Evolutionary conservation across 164 flowering plant genomes (phyloP), one percentile per base, ranked within the genome.

Genomic region (Saururus chinensis): DNA sequence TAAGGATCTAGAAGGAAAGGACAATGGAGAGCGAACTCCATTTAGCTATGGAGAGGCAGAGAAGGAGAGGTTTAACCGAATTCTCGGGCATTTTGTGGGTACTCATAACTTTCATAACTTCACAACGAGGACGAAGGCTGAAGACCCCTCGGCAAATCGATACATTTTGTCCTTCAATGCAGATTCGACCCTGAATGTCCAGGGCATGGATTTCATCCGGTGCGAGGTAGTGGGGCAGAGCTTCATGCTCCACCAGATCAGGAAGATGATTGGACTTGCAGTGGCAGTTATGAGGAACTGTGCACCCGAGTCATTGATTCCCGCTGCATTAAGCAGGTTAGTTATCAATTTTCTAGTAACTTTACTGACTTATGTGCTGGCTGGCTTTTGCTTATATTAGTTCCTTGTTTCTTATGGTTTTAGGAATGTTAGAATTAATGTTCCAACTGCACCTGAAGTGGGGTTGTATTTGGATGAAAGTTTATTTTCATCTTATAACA

Each of bases 151-250:
- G 41, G 92, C 92, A 0, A 74, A 59, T 35, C 82, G 97, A 9
- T 90, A 64, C 76, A 91, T 95, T 62, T 20, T 95, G 40, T 95
- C 97, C 0, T 95, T 95, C 60, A 74, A 76, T 59, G 99, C 97
- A 0, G 77, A 74, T 40, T 64, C 69, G 9, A 65, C 68, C 1
- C 81, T 95, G 19, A 74, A 56, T 20, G 77, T 95, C 51, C 83
- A 87, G 8, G 99, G 93, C 16, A 81, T 90, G 30, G 99, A 95
- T 19, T 95, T 95, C 76, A 81, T 95, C 5, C 88, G 92, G 81
- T 88, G 97, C 63, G 93, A 88, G 72, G 96, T 95, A 53, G 77
- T 95, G 57, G 97, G 99, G n/a, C 95, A 95, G 79, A 95, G 99
- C 73, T 95, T 91, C 79, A 88, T 95, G 97, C 99, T 95, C 81